Evolutionary conservation across 2,329 filamentous ascomycete species (phyloP), one percentile per base, ranked within the genome.

Genomic region (Metarhizium rileyi): DNA sequence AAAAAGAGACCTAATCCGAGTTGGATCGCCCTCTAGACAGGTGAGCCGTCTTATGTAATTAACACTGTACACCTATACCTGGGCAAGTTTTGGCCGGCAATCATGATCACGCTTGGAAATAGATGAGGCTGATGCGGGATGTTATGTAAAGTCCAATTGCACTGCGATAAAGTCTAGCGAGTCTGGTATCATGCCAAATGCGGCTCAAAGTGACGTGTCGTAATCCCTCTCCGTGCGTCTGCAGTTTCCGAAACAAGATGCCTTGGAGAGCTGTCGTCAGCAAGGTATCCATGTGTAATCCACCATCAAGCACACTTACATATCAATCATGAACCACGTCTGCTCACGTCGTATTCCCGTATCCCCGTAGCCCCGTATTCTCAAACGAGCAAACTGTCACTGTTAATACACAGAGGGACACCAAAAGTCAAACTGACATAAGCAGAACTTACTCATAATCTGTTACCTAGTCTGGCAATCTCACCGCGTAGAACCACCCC

Each of bases 401-500:
- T 22, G 35, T 38, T n/a, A 38, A 38, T 38, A 38, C 16, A 28
- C 16, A 5, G 16, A 38, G 16, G 20, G 7, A 16, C 10, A 14
- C 5, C 5, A 4, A 20, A 5, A 20, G 16, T 20, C 3, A 18
- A 22, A 20, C 18, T 3, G 6, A 20, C 18, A 3, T 9, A 38
- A 16, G 35, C 18, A 5, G 14, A 25, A 42, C 38, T 42, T 42
- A 42, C 38, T 20, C 20, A 18, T 14, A 18, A 3, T 8, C 30
- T n/a, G 8, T 5, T 8, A n/a, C 27, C 44, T 47, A 70, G 50
- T 65, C 62, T 27, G 73, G 69, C 45, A 81, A 65, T 47, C 78
- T 73, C 46, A 80, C 72, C 52, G 80, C 80, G 57, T 84, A 84
- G 61, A 83, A 83, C 59, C 73, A 70, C 25, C 80, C 80, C 49